Conservation (phyloP, 2,329 filamentous ascomycete genomes). For the Capronia coronata region DNA sequence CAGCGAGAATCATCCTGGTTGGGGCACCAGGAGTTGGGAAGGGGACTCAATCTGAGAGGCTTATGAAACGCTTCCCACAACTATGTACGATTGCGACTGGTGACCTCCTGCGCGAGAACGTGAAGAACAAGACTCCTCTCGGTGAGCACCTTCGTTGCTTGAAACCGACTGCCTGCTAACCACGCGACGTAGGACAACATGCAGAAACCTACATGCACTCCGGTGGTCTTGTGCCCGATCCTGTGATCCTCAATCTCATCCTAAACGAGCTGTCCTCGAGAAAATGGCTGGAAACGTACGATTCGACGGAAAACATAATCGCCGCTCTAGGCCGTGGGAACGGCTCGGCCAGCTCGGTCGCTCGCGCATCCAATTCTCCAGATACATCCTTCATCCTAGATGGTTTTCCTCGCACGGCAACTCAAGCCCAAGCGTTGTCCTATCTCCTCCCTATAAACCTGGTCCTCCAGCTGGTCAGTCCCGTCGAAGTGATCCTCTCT, state of each 20-base stretch:
- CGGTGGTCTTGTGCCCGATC: constrained; percentile 84
- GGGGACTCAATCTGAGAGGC: constrained; percentile 85
- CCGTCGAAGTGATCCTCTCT: constrained; percentile 76
- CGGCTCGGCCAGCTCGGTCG: constrained; percentile 34
- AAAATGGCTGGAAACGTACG: constrained; percentile 63
- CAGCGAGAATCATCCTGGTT: constrained; percentile 88
- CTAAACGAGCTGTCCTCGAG: constrained; percentile 77
- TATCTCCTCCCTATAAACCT: constrained; percentile 87
- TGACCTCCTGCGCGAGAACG: constrained; percentile 86
- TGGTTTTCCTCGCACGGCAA: constrained; percentile 83
- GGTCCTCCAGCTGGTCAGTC: constrained; percentile 79
- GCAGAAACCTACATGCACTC: constrained; percentile 83
- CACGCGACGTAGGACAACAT: constrained; percentile 62
- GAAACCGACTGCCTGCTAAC: constrained; percentile 8
- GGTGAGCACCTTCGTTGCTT: constrained; percentile 48
- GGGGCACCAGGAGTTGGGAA: constrained; percentile 97
- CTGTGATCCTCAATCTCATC: constrained; percentile 86
- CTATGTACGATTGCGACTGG: constrained; percentile 89
- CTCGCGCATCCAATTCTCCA: constrained; percentile 54
- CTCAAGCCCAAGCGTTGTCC: constrained; percentile 72
- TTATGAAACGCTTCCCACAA: constrained; percentile 80
- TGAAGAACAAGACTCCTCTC: constrained; percentile 76
- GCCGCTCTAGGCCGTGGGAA: constrained; percentile 38
- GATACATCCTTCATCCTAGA: constrained; percentile 89
- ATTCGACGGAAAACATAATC: constrained; percentile 32